A percentile compares a stretch with the other conserved stretches of the same genome.
Evolutionary conservation across 495 filamentous ascomycete species (phyloP).

Genomic region (Xylaria castorea): DNA sequence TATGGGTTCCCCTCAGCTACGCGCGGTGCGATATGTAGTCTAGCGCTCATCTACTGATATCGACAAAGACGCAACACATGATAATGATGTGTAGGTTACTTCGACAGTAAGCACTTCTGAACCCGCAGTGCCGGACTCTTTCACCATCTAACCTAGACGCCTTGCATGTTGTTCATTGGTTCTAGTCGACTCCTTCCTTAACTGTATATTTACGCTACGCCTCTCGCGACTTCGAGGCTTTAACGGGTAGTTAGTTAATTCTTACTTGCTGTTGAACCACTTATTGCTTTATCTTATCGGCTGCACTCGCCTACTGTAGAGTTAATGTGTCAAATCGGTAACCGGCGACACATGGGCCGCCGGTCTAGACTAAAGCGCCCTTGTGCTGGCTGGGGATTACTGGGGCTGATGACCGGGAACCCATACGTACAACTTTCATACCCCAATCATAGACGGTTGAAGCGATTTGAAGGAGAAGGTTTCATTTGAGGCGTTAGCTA

Average conservation of each 20-base stretch:
- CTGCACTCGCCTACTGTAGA: neutral
- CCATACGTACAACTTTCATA: no score
- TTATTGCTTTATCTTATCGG: neutral
- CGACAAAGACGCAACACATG: no score
- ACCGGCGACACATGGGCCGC: neutral
- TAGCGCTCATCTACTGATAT: no score
- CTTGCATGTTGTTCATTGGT: no score
- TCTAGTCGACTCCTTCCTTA: no score
- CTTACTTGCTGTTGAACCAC: neutral
- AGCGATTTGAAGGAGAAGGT: neutral
- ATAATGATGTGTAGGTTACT: neutral
- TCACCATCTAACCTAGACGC: no score
- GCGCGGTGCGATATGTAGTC: no score
- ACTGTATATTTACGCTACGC: no score
- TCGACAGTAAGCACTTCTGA: neutral
- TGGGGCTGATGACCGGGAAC: neutral
- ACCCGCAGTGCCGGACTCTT: no score
- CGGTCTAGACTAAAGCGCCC: neutral
- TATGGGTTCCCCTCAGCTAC: neutral
- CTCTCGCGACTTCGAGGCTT: no score
- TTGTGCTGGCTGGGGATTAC: neutral
- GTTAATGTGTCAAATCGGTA: neutral
- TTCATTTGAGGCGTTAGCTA: slow-evolving; percentile 5
- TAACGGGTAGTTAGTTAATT: neutral
- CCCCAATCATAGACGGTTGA: neutral